A percentile compares a stretch with the other conserved stretches of the same genome.
Evolutionary conservation across 2,329 filamentous ascomycete species (phyloP).

Genomic region (Xylaria sp.): DNA sequence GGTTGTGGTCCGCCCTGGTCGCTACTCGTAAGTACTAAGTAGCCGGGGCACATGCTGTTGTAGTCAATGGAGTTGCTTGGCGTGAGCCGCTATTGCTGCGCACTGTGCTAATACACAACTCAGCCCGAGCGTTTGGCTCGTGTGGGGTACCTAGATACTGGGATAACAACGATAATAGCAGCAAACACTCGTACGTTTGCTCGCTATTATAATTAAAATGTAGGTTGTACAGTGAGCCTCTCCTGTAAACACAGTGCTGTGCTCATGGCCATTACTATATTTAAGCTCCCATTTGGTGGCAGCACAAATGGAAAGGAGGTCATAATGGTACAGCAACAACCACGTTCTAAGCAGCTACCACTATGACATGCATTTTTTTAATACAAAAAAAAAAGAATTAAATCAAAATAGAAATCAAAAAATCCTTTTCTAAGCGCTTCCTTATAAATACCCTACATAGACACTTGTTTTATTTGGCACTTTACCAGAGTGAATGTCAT

Average conservation of each 20-base stretch:
- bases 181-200: conserved; percentile 8
- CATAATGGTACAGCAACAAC: not conserved
- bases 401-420: no score
- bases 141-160: conserved; percentile 6
- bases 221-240: not conserved
- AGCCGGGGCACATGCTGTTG: not conserved
- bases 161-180: not conserved
- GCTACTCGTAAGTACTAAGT: not conserved
- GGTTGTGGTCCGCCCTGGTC: conserved; percentile 25
- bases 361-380: no score
- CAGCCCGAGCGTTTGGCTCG: conserved; percentile 19
- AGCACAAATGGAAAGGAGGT: not conserved
- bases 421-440: not conserved
- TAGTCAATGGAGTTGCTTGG: not conserved
- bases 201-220: not conserved
- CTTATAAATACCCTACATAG: not conserved
- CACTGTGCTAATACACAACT: conserved; percentile 16
- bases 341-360: not conserved
- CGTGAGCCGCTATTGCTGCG: not conserved
- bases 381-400: no score
- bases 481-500: not conserved
- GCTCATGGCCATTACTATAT: not conserved
- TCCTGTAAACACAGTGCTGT: not conserved
- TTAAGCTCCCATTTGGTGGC: not conserved
- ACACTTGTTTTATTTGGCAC: no score